Evolutionary conservation across 1,284 basidiomycete species (phyloP).

Genomic region (Ustilago nuda): DNA sequence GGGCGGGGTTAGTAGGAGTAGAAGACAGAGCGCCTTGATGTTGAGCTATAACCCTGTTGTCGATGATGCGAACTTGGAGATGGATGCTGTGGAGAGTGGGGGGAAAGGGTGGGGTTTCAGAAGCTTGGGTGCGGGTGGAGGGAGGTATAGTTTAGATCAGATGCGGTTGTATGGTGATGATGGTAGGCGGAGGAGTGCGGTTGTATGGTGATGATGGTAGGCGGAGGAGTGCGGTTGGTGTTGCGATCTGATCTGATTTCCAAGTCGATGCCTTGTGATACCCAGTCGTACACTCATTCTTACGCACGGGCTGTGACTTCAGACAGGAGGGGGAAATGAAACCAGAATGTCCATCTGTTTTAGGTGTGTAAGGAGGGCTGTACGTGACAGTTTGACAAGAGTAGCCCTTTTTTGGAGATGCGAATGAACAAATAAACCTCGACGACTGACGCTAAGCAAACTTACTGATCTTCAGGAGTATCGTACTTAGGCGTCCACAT

Average conservation of each 20-base stretch:
- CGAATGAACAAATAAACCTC: conserved; percentile 1
- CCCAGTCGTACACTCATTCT: neutral
- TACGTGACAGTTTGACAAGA: neutral
- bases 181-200: neutral
- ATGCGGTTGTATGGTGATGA: neutral
- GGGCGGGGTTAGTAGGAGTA: neutral
- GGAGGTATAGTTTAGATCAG: neutral
- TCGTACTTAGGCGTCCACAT: conserved; percentile 67
- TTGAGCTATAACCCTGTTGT: conserved; percentile 4
- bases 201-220: neutral
- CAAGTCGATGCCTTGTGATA: neutral
- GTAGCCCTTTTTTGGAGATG: neutral
- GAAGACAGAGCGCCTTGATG: conserved; percentile 18
- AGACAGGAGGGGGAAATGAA: neutral
- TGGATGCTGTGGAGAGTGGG: neutral
- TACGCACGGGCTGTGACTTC: neutral
- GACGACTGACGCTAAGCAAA: neutral
- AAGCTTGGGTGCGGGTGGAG: neutral
- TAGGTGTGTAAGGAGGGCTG: no score
- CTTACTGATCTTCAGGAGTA: conserved; percentile 11
- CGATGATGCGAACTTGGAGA: neutral
- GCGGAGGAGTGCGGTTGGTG: neutral
- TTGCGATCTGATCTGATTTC: neutral
- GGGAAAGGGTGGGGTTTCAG: neutral
- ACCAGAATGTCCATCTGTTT: neutral